Base-by-base conservation (phyloP, 345 rosid genomes). In the Brassica carinata region DNA sequence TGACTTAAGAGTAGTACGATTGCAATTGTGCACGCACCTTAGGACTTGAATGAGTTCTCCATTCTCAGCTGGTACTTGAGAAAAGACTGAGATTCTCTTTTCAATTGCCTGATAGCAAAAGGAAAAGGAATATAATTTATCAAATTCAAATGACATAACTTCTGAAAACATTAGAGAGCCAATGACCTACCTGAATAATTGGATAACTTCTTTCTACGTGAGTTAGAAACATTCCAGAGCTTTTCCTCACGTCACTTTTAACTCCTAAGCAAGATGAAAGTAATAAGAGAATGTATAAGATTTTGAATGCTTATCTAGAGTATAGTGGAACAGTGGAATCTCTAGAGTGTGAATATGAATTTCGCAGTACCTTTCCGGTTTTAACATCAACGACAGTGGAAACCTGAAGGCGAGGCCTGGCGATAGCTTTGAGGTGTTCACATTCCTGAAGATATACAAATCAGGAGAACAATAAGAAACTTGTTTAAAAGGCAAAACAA, bases 21-120 rank as follows among this genome's bases (percentile, higher is more conserved):
- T 77, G 73, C 67, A 76, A 55, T 55, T 36, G 13, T 8, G 38
- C 10, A 62, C 90, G 74, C 82, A 91, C 99, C 98, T 91, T 75
- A 95, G 85, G 71, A 95, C 97, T 84, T 95, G 99, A 77, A 95
- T 84, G 81, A 93, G 97, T 85, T 95, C 98, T 8, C 99, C 99
- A 80, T 95, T 89, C 82, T 95, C 99, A 3, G 84, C 69, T 53
- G 99, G 98, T 62, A 93, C 85, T 90, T 95, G 99, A 86, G 99
- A 88, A 85, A 88, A 95, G 69, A 95, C 90, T 18, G 99, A 83
- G 73, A 95, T 95, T 75, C 99, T 83, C 79, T 95, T 89, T 83
- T 95, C 99, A 83, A 95, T 91, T 73, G 92, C 91, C 99, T 95
- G 4, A 48, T 75, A 63, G 71, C 69, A 71, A 64, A 75, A 71